Conservation (phyloP, 495 filamentous ascomycete genomes). For the Viridothelium virens region DNA sequence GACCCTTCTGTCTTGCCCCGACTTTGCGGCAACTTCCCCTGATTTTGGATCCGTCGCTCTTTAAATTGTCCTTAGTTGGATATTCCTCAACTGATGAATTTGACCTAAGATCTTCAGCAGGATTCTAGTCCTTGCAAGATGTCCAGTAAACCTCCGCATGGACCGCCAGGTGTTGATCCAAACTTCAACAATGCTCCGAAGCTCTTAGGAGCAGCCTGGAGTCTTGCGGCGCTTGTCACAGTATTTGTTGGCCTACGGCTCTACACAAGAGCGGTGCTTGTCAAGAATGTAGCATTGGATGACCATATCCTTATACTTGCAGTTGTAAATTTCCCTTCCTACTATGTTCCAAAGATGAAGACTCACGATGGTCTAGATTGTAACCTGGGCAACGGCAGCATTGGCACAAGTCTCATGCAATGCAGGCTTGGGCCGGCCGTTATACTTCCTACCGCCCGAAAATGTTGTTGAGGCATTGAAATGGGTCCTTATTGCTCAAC, state of each 20-base stretch:
- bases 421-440: not conserved
- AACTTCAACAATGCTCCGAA: constrained; percentile 4
- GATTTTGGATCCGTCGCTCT: too few species aligned
- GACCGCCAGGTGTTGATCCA: constrained; percentile 1
- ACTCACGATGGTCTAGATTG: not conserved
- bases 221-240: not conserved
- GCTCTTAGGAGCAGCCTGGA: not conserved
- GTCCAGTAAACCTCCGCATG: not conserved
- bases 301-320: not conserved
- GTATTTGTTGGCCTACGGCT: not conserved
- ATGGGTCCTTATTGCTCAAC: not conserved
- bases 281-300: not conserved
- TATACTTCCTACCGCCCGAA: not conserved
- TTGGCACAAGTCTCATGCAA: not conserved
- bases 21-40: too few species aligned
- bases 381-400: not conserved
- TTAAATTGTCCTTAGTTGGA: too few species aligned
- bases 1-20: too few species aligned
- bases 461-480: not conserved
- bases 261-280: not conserved
- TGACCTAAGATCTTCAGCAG: not conserved
- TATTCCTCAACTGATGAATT: too few species aligned
- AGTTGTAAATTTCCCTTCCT: not conserved
- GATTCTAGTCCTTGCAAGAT: not conserved
- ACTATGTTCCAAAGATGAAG: not conserved